Conservation (phyloP, 2,329 filamentous ascomycete species). For the Dothistroma septosporum region DNA sequence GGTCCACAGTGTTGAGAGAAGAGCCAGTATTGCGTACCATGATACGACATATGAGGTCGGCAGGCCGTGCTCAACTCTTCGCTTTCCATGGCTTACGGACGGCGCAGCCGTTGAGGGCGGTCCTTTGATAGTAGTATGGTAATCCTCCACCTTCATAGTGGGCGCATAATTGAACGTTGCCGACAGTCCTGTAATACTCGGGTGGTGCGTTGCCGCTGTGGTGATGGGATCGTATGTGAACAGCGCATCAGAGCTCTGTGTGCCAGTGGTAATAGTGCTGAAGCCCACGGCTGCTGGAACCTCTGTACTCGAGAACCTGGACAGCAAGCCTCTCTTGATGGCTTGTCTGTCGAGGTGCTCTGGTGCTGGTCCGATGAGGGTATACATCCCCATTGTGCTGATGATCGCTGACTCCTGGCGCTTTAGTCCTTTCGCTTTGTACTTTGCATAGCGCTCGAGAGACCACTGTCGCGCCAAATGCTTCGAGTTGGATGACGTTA, state of each 20-base stretch:
- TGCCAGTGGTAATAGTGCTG: background rate
- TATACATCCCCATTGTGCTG: background rate
- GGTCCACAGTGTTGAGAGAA: conserved; percentile 15
- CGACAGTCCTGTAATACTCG: background rate
- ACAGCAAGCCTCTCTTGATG: background rate
- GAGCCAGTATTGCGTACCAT: conserved; percentile 6
- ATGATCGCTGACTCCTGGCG: background rate
- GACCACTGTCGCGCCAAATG: background rate
- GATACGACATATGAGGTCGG: background rate
- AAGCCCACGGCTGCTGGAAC: background rate
- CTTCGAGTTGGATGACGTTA: background rate
- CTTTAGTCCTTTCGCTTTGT: background rate
- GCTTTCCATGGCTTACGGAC: background rate
- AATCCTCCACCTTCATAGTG: background rate
- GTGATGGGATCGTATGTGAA: background rate
- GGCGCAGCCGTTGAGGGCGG: background rate
- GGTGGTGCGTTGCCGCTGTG: background rate
- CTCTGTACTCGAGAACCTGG: background rate
- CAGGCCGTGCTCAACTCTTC: background rate
- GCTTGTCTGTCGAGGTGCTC: background rate
- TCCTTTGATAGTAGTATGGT: background rate
- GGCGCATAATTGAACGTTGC: background rate
- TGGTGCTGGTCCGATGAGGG: background rate
- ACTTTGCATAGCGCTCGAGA: background rate
- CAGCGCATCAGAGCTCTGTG: background rate